Base-by-base conservation (phyloP, 345 rosid genomes). In the Physaria fendleri region DNA sequence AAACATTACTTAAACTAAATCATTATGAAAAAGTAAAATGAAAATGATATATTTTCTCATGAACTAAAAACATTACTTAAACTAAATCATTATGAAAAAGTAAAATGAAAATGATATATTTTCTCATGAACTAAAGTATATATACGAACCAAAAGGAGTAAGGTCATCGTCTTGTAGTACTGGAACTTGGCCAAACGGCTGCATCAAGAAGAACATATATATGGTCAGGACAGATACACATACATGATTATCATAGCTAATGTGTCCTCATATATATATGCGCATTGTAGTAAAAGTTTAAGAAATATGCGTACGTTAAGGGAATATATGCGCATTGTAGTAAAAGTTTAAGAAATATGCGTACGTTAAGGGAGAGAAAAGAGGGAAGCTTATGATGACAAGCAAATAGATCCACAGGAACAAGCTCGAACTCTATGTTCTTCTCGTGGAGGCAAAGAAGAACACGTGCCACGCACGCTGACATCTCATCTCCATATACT, bases 181-280 rank as follows among this genome's bases (percentile, higher is more conserved):
- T 21, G 97, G 97, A 70, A 90, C 67, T 56, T 57, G 81, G 24
- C 97, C 97, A 14, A 90, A 90, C 10, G 97, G 97, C 97, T 85
- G 80, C 77, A 74, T 61, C 18, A 4, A 29, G 3, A 4, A 23
- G 34, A 33, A 43, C 5, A 30, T 2, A 18, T 2, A 18, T 53
- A 33, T 21, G 18, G 1, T 5, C 15, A 45, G 23, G 32, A 21
- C 7, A 7, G 12, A 40, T n/a, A n/a, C n/a, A n/a, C n/a, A n/a
- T n/a, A n/a, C n/a, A n/a, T n/a, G n/a, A n/a, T n/a, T n/a, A n/a
- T n/a, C n/a, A n/a, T n/a, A n/a, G n/a, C n/a, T n/a, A n/a, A n/a
- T n/a, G n/a, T n/a, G n/a, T n/a, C n/a, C n/a, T n/a, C n/a, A n/a
- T n/a, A n/a, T n/a, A n/a, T n/a, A n/a, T n/a, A n/a, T n/a, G n/a